These are phyloP conservation scores for Graphilbum sp. DNA, from an alignment of 2,329 filamentous ascomycete species.

Conservation along the genomic window DNA sequence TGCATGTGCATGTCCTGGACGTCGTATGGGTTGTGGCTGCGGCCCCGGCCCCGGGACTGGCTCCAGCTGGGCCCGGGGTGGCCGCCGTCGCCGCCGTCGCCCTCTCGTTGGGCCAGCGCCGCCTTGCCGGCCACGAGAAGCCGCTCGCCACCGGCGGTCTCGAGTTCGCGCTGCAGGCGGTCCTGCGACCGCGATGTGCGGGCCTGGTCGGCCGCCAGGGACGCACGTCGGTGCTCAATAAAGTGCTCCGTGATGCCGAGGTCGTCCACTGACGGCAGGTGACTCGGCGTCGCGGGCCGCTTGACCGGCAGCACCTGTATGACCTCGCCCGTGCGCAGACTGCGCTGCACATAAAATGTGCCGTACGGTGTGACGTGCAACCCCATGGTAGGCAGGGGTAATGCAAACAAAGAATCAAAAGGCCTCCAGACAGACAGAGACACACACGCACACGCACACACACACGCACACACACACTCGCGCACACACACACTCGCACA, in stretches of 20 bases:
- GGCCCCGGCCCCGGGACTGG: background rate
- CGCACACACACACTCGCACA: no score
- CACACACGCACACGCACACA: no score
- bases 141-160: conserved; percentile 6
- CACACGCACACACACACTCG: no score
- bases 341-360: conserved; percentile 9
- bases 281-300: conserved; percentile 5
- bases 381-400: conserved; percentile 4
- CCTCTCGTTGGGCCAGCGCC: conserved; percentile 5
- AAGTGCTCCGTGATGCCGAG: conserved; percentile 9
- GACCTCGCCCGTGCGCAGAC: conserved; percentile 8
- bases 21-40: background rate
- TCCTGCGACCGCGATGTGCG: conserved; percentile 6
- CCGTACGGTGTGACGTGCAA: conserved; percentile 9
- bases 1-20: no score
- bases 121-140: conserved; percentile 8
- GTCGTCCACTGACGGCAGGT: conserved; percentile 8
- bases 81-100: background rate
- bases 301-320: conserved; percentile 9
- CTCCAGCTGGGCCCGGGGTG: background rate
- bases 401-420: background rate
- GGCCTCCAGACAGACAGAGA: no score
- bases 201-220: conserved; percentile 5
- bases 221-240: conserved; percentile 8
- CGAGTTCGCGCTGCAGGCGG: conserved; percentile 7